Base-by-base conservation (phyloP, 345 rosid species). In the Mercurialis annua region DNA sequence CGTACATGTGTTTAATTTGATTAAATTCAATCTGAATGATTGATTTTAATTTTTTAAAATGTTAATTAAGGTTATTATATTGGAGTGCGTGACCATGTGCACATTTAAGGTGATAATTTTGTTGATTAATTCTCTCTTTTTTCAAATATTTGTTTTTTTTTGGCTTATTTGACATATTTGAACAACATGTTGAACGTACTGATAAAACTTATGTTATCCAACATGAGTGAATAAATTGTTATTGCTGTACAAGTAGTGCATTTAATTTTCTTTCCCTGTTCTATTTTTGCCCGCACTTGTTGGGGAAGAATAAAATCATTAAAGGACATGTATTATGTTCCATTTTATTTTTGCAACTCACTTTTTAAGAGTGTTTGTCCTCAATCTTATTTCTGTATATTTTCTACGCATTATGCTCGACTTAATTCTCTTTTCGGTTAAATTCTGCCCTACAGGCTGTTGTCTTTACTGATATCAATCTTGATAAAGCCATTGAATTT, bases 401-500 rank as follows among this genome's bases (percentile, higher is more conserved):
- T 56, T 14, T 24, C 6, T 29, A 15, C 18, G 5, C 10, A 2
- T 60, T 61, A 59, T 43, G 31, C 42, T n/a, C 29, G 24, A 26
- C 12, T 29, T 43, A n/a, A 31, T 42, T 8, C 56, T 29, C 10
- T 9, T 18, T 10, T 40, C 17, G 36, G 59, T 17, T 29, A 15
- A 33, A 42, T 60, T 20, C 20, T 64, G 74, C 42, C 65, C 50
- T 76, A 74, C 88, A 94, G 99, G 97, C 85, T 53, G 99, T 91
- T 74, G 98, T 89, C 27, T 87, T 94, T 77, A 87, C 97, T 33
- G 90, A 91, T 81, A 76, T 85, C 66, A 83, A 83, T 84, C 73
- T 89, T 49, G 86, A 85, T 30, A 86, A 76, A 73, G 98, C 99
- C 59, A 74, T 86, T 20, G 93, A 94, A 69, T 86, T 87, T 47